Evolutionary conservation across 495 filamentous ascomycete genomes (phyloP), one percentile per base, ranked within the genome.

Genomic region (Penicillium atrosanguineum): DNA sequence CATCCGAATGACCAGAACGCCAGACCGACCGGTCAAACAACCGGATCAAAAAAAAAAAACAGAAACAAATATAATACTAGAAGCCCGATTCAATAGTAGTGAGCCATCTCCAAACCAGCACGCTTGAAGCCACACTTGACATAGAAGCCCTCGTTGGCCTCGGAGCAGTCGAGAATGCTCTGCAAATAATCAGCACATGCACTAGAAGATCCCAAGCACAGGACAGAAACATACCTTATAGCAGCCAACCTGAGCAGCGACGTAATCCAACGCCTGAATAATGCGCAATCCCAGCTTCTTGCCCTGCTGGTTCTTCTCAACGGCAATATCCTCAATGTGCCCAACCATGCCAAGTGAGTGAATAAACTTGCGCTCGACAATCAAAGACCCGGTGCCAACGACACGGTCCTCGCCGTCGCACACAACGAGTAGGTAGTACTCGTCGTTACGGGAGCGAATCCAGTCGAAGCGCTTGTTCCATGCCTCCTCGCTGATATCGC

Each of bases 281-380:
- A 98, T 86, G 53, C 88, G 82, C 67, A 96, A 73, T 3, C 94
- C 94, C 37, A 98, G 78, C 72, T 96, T 96, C 81, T 96, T 97
- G 50, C 94, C 94, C 70, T 97, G 94, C 71, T 97, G 91, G 51
- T 90, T 86, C 70, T 91, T 88, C 55, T 87, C 83, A 21, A 98
- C 93, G 7, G 94, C 91, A 72, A 98, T 97, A 71, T 98, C 94
- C 73, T 98, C 94, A 73, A 98, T 96, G 68, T 98, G 94, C 1
- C 93, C 94, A n/a, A 96, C 91, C 57, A 76, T 57, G 7, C 75
- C 75, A 7, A 79, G 66, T 11, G 63, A 61, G 52, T 79, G 75
- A 29, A 79, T 77, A 46, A 79, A 81, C 64, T 79, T 82, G 61
- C 76, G 64, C 74, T 81, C 78, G n/a, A 95, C 89, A 62, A 98